phyloP scores from a whole-genome alignment of 2,329 filamentous ascomycete species.

The Endoconidiophora laricicola region DNA sequence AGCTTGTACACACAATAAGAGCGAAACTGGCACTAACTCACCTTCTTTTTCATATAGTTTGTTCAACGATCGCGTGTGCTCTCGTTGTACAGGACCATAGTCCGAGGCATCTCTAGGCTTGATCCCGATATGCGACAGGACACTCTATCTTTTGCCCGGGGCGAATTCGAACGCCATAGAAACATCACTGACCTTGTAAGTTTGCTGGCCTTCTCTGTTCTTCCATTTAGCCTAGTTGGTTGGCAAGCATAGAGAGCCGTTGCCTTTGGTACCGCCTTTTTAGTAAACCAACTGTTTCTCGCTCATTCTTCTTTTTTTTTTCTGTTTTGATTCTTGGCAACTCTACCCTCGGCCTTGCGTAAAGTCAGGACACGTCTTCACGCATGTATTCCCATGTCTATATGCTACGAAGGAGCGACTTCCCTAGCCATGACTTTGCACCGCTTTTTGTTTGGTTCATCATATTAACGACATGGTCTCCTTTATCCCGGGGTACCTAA shows the following conservation, averaged over 20 bases:
- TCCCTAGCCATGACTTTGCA: background rate
- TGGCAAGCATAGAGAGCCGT: no score
- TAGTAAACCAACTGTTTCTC: no score
- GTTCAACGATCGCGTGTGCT: slow-evolving; percentile 39
- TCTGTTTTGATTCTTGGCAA: no score
- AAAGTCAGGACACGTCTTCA: no score
- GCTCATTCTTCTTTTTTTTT: background rate
- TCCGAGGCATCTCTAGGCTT: slow-evolving; percentile 38
- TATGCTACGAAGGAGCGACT: background rate
- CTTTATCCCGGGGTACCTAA: background rate
- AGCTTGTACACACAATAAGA: no score
- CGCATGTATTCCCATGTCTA: no score
- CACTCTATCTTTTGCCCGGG: slow-evolving; percentile 37
- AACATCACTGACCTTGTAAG: slow-evolving; percentile 38
- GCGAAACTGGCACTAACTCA: no score
- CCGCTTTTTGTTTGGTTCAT: background rate
- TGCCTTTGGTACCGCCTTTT: no score
- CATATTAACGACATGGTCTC: background rate
- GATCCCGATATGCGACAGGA: slow-evolving; percentile 37
- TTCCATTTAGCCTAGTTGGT: background rate
- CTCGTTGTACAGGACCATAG: slow-evolving; percentile 39
- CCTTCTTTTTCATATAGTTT: slow-evolving; percentile 27
- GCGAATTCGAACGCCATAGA: slow-evolving; percentile 44
- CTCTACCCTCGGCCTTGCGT: no score
- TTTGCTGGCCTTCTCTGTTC: slow-evolving; percentile 8